Evolutionary conservation across 129 eudicot genomes (phyloP).

Genomic region (Helianthus annuus): HanXRQr2.0-SUNRISE NC_035439.2:142674889-142675388

Average conservation of each 20-base stretch:
- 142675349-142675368: conserved; percentile 21
- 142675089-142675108: not conserved
- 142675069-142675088: conserved; percentile 20
- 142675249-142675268: conserved; percentile 34
- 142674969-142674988: not conserved
- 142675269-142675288: conserved; percentile 40
- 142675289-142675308: conserved; percentile 41
- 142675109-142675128: not conserved
- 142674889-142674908: not conserved
- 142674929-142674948: not conserved
- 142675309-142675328: conserved; percentile 44
- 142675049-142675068: not conserved
- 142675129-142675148: conserved; percentile 23
- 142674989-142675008: not conserved
- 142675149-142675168: conserved; percentile 17
- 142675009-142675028: not conserved
- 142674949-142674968: conserved; percentile 8
- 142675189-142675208: conserved; percentile 35
- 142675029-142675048: not conserved
- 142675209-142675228: conserved; percentile 34
- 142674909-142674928: not conserved
- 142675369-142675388: conserved; percentile 18
- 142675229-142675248: conserved; percentile 37
- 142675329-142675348: conserved; percentile 21
- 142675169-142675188: conserved; percentile 13